Evolutionary conservation across 768 basidiomycete genomes (phyloP).

Genomic region (Kockovaella imperatae): DNA sequence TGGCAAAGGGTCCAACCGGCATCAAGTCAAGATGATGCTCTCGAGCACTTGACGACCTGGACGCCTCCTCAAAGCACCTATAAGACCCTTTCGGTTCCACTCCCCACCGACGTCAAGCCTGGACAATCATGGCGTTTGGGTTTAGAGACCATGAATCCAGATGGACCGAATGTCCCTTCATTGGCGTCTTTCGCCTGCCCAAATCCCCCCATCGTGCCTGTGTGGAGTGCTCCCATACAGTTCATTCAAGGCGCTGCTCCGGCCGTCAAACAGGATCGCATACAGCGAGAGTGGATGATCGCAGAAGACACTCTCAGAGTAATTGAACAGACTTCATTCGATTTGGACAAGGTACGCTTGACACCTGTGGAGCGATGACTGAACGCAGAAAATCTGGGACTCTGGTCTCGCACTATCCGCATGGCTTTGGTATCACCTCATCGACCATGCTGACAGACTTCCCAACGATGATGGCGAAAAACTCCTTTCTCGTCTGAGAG

Average conservation of each 20-base stretch:
- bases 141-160: slow-evolving; percentile 38
- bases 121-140: slow-evolving; percentile 63
- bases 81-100: slow-evolving; percentile 62
- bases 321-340: slow-evolving; percentile 76
- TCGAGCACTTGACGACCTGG: slow-evolving; percentile 67
- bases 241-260: slow-evolving; percentile 8
- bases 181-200: no score
- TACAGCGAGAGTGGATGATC: slow-evolving; percentile 20
- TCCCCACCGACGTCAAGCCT: slow-evolving; percentile 52
- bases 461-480: no score
- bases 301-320: slow-evolving; percentile 48
- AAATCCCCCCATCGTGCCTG: slow-evolving; percentile 17
- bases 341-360: slow-evolving; percentile 74
- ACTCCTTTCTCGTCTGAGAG: no score
- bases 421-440: slow-evolving; percentile 54
- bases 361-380: neutral
- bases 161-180: no score
- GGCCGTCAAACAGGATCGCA: slow-evolving; percentile 17
- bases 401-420: slow-evolving; percentile 79
- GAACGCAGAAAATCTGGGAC: slow-evolving; percentile 85
- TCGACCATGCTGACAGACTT: no score
- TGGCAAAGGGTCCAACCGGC: slow-evolving; percentile 50
- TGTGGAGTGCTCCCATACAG: slow-evolving; percentile 37
- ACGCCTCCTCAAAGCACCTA: slow-evolving; percentile 57
- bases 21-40: neutral